Evolutionary conservation across 129 eudicot species (phyloP), one percentile per base, ranked within the genome.

Genomic region (Centaurea solstitialis): DNA sequence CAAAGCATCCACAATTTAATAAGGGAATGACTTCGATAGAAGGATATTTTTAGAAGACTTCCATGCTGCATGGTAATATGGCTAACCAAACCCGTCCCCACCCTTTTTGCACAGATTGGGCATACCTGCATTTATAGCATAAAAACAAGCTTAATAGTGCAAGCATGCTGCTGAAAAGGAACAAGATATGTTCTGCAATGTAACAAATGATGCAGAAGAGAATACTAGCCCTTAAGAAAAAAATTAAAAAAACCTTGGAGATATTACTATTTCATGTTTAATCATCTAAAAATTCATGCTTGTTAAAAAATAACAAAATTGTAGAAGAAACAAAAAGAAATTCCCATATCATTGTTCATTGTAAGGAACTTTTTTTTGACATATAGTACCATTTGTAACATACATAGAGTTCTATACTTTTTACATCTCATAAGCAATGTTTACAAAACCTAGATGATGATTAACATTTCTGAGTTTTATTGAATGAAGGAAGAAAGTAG

Each of bases 1-100:
- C 15, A 75, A 70, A 62, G 26, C 64, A 57, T 75, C 76, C 13
- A 40, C 9, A 35, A 79, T 24, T 10, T 67, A 24, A 17, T 41
- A 41, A 71, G 10, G 41, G 21, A 70, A 47, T 62, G 37, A 59
- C 30, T 38, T 18, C 18, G 74, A 50, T 65, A 47, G 74, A 90
- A 94, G 97, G 98, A 94, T 94, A 94, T 90, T 68, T 90, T 92
- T 72, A 94, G 89, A 76, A 94, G 88, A 80, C 80, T 94, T 61
- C 90, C 97, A 81, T 94, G 97, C 79, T 94, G 97, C 92, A 76
- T 77, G 6, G 97, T 94, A 4, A 94, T 79, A 79, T 92, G 98
- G 80, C 89, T 86, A 70, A 94, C 88, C 82, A 94, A 83, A 83
- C 86, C 92, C 33, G 86, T 83, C 38, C 96, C 98, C 68, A 90